Evolutionary conservation across 768 basidiomycete genomes (phyloP), one percentile per base, ranked within the genome.

Genomic region (Kwoniella shandongensis): DNA sequence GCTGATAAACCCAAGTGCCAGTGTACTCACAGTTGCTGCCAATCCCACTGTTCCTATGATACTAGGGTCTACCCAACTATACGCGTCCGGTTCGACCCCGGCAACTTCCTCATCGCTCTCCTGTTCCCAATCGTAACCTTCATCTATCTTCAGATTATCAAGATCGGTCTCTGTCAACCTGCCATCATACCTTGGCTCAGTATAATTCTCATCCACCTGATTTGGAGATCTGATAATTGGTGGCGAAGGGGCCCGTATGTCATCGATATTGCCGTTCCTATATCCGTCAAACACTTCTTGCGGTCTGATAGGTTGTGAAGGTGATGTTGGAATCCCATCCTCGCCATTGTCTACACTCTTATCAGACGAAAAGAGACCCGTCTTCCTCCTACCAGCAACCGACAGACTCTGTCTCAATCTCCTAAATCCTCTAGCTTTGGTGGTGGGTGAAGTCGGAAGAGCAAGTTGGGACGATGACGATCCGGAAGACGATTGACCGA

Each of bases 21-120:
- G n/a, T n/a, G n/a, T n/a, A 49, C 67, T 50, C 59, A 66, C 64
- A 18, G 67, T 68, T 26, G 35, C 51, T 27, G 60, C 36, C 25
- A 68, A 40, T 10, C 56, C 23, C n/a, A 50, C 63, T 13, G 59
- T 57, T 1, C 70, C 68, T 2, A 63, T 52, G 23, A 70, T 18
- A 54, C 66, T 66, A 13, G 68, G 71, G 57, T 70, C 68, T 1
- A 69, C 49, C 71, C 71, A 73, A 50, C 66, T 70, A 60, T 63
- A 70, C 42, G 57, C 44, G 48, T 67, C 62, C 13, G 59, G 52
- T n/a, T 54, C 61, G 0, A 39, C 54, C 22, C 51, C 44, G n/a
- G 26, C 42, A 30, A 61, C 65, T 15, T 61, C 65, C 1, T 32
- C 41, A 18, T 62, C 64, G 52, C 62, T 66, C 17, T 69, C 65